These are phyloP conservation scores for Aspergillus wentii DNA, from an alignment of 495 filamentous ascomycete species.

Conservation along the genomic window DNA sequence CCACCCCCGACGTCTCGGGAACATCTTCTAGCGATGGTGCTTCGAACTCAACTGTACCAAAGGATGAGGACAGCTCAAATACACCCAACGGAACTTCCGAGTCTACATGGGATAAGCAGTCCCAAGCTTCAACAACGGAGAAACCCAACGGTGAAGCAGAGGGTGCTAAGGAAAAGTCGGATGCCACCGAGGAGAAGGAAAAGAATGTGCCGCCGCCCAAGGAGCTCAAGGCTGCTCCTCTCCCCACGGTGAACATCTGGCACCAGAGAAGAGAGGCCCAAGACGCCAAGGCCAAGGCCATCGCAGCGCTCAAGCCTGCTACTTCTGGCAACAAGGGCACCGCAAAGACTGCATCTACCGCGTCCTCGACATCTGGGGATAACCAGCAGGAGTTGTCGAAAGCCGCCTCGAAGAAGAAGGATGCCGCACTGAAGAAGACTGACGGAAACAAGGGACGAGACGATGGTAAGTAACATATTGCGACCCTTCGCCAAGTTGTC, in stretches of 20 bases:
- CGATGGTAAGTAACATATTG: constrained; percentile 30
- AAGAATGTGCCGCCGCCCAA: constrained; percentile 53
- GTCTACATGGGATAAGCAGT: constrained; percentile 62
- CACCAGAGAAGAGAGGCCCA: constrained; percentile 65
- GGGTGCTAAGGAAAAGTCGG: constrained; percentile 33
- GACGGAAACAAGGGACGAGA: constrained; percentile 38
- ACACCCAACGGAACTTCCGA: constrained; percentile 61
- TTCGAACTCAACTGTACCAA: constrained; percentile 57
- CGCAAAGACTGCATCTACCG: constrained; percentile 31
- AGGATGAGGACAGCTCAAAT: constrained; percentile 67
- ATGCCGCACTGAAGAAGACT: constrained; percentile 34
- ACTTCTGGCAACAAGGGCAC: constrained; percentile 17
- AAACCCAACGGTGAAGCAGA: constrained; percentile 26
- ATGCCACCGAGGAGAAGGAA: constrained; percentile 39
- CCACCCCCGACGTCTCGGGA: constrained; percentile 43
- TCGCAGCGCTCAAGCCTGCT: constrained; percentile 23
- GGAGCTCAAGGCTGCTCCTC: constrained; percentile 72
- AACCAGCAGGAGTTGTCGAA: constrained; percentile 37
- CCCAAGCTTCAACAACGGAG: constrained; percentile 46
- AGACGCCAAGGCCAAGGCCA: constrained; percentile 59
- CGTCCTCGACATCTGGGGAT: constrained; percentile 27
- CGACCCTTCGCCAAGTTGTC: too few species aligned
- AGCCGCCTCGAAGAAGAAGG: constrained; percentile 44
- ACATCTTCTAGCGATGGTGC: constrained; percentile 65
- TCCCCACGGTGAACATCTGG: constrained; percentile 85